A percentile compares a stretch with the other conserved stretches of the same genome.
Conservation (phyloP, 805 yeast genomes). For the Kazachstania taianensis region DNA sequence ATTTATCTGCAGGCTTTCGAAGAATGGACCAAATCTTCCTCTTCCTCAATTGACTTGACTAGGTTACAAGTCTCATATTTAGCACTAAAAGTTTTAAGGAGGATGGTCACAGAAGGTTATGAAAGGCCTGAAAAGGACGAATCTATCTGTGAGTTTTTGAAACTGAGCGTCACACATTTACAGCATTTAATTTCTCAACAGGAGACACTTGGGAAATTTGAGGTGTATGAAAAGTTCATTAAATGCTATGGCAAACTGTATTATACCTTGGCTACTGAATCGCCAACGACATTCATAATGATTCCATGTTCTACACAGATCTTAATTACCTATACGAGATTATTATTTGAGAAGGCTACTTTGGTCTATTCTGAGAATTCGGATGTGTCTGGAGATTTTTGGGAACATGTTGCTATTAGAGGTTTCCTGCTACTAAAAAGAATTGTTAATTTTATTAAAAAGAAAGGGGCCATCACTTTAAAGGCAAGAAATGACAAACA, state of each 20-base stretch:
- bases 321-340: slow-evolving; percentile 46
- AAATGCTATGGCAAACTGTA: slow-evolving; percentile 70
- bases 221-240: slow-evolving; percentile 54
- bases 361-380: slow-evolving; percentile 45
- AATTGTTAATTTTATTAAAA: slow-evolving; percentile 49
- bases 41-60: slow-evolving; percentile 28
- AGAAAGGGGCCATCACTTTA: slow-evolving; percentile 56
- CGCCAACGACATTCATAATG: slow-evolving; percentile 62
- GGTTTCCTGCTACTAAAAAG: slow-evolving; percentile 55
- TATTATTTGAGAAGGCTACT: slow-evolving; percentile 57
- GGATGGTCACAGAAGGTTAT: slow-evolving; percentile 68
- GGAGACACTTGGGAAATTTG: slow-evolving; percentile 35
- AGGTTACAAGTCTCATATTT: slow-evolving; percentile 68
- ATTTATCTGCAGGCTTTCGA: slow-evolving; percentile 51
- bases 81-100: slow-evolving; percentile 61
- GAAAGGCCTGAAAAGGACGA: slow-evolving; percentile 55
- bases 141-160: slow-evolving; percentile 49
- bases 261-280: slow-evolving; percentile 43
- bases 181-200: slow-evolving; percentile 45
- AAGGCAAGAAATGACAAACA: slow-evolving; percentile 55
- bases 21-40: slow-evolving; percentile 46
- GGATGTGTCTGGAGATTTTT: slow-evolving; percentile 47
- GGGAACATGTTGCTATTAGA: slow-evolving; percentile 67
- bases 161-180: slow-evolving; percentile 47
- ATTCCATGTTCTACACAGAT: slow-evolving; percentile 55